Evolutionary conservation across 768 basidiomycete species (phyloP).

Genomic region (Serendipita indica): DNA sequence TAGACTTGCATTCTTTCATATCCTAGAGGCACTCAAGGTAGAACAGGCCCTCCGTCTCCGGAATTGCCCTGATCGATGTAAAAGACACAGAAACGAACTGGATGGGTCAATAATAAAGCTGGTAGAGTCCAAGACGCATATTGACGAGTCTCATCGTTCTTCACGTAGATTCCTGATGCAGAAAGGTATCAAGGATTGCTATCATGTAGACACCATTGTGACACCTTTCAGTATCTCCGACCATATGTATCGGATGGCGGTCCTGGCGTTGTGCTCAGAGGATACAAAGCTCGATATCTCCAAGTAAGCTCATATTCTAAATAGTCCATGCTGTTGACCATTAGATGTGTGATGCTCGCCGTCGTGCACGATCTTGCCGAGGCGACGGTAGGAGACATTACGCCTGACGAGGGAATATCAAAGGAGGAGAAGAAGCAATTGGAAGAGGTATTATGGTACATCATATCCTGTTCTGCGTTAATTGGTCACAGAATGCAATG

Average conservation of each 20-base stretch:
- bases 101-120: slow-evolving; percentile 81
- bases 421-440: slow-evolving; percentile 65
- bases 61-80: neutral
- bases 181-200: slow-evolving; percentile 48
- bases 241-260: slow-evolving; percentile 94
- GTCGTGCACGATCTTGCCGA: slow-evolving; percentile 93
- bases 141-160: slow-evolving; percentile 9
- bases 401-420: slow-evolving; percentile 74
- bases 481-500: slow-evolving; percentile 58
- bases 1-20: slow-evolving; percentile 78
- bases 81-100: slow-evolving; percentile 92
- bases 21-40: slow-evolving; percentile 85
- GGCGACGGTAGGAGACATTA: slow-evolving; percentile 86
- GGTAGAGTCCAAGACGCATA: slow-evolving; percentile 15
- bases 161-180: slow-evolving; percentile 52
- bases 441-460: slow-evolving; percentile 39
- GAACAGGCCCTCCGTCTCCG: neutral
- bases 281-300: slow-evolving; percentile 56
- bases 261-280: slow-evolving; percentile 80
- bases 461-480: slow-evolving; percentile 12
- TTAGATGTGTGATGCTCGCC: slow-evolving; percentile 75
- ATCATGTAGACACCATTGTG: neutral
- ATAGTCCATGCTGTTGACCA: neutral
- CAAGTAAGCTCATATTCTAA: slow-evolving; percentile 35
- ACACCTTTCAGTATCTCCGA: slow-evolving; percentile 57